Base-by-base conservation (phyloP, 108 stramenopile genomes). In the Skeletonema costatum region DNA sequence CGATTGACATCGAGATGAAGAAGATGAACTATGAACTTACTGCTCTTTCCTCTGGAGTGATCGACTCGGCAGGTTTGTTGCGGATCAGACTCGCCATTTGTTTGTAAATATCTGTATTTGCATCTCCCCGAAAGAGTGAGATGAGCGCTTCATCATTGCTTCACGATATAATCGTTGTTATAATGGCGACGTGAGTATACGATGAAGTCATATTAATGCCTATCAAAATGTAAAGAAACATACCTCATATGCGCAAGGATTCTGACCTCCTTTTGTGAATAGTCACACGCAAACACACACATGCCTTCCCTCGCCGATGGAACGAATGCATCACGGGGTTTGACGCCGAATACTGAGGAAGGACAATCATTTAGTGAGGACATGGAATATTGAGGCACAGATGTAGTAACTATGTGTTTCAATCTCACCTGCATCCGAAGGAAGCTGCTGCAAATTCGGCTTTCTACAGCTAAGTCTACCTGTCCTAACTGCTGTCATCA, bases 201-300 rank as follows among this genome's bases (percentile, higher is more conserved):
- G 46, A n/a, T 48, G 16, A n/a, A n/a, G n/a, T 48, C 9, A 41
- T 48, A n/a, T 12, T 48, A n/a, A 4, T 48, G 13, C 11, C 4
- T 2, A 48, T n/a, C 13, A 48, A 48, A 48, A n/a, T 14, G 1
- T 48, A 14, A 25, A 0, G 25, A 25, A 48, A 4, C 46, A 48
- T 48, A 48, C 46, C 70, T 61, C 79, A 89, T 77, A 44, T 90
- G 89, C 1, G 89, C 89, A 32, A 90, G 79, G 11, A 90, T 86
- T 12, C 89, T 60, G 19, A 90, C 83, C 80, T 90, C 89, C 62
- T 86, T 86, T 60, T 90, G 89, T 17, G 78, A 80, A 61, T 90
- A 90, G 46, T 90, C 89, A 44, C 77, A 84, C 16, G 85, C 83
- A 68, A 90, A 82, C 4, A 87, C 60, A 21, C 64, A 58, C 13